Conservation (phyloP, 1,284 basidiomycete species). For the Heliocybe sulcata region DNA sequence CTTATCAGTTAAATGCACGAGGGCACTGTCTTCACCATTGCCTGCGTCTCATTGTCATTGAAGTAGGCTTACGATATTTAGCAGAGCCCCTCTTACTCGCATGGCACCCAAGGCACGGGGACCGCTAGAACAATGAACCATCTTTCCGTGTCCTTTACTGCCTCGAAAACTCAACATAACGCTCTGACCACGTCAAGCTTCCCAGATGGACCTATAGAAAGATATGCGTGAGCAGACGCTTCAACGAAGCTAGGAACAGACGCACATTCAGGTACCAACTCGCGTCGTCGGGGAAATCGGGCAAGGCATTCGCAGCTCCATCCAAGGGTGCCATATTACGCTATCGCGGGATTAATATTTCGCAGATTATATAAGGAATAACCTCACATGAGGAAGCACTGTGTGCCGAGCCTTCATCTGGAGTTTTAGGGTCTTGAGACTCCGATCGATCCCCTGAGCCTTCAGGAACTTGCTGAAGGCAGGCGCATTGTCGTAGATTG, state of each 20-base stretch:
- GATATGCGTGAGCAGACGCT: background rate
- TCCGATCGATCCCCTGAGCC: slow-evolving; percentile 9
- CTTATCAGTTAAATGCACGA: no score
- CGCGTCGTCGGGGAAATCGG: slow-evolving; percentile 1
- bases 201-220: background rate
- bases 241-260: background rate
- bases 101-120: no score
- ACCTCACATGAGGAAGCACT: slow-evolving; percentile 11
- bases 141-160: background rate
- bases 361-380: background rate
- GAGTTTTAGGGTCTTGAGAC: slow-evolving; percentile 14
- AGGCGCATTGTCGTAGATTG: slow-evolving; percentile 19
- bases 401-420: slow-evolving; percentile 8
- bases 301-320: slow-evolving; percentile 1
- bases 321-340: slow-evolving; percentile 4
- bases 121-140: no score
- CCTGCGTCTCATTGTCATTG: no score
- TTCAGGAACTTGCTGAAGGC: slow-evolving; percentile 20
- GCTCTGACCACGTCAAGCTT: background rate
- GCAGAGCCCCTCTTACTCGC: no score
- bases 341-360: background rate
- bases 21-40: no score
- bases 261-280: slow-evolving; percentile 7
- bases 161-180: background rate
- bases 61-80: no score